Percentiles rank a stretch among this genome's conserved stretches.
Conservation (phyloP, 441 rosid genomes). For the Breynia disticha region DNA sequence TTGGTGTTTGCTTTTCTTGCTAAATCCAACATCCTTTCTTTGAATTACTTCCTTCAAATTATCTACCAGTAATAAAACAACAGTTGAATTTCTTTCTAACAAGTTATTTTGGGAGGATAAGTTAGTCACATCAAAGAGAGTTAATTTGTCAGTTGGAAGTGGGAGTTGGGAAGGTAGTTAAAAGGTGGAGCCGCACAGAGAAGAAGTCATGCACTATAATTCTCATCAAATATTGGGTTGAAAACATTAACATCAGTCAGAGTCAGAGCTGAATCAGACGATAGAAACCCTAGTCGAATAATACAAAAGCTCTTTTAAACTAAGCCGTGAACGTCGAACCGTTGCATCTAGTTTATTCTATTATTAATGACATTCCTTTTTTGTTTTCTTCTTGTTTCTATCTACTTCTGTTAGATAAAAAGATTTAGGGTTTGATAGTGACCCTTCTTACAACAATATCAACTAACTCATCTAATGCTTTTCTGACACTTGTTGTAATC, state of each 20-base stretch:
- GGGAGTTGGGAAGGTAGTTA: background rate
- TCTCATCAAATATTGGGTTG: constrained; percentile 8
- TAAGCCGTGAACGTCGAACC: constrained; percentile 27
- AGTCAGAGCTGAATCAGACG: constrained; percentile 29
- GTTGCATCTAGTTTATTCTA: constrained; percentile 17
- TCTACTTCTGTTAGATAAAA: constrained; percentile 9
- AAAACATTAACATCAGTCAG: constrained; percentile 13
- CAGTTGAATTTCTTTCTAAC: background rate
- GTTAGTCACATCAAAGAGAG: background rate
- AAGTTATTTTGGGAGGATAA: background rate
- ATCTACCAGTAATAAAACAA: no score
- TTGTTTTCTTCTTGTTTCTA: constrained; percentile 18
- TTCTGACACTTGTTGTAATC: background rate
- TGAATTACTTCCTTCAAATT: no score
- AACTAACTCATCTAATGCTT: no score
- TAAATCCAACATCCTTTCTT: no score
- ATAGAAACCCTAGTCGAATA: constrained; percentile 15
- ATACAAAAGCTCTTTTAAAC: background rate
- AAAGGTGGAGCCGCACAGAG: background rate
- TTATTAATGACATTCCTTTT: background rate
- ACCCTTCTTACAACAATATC: constrained; percentile 9
- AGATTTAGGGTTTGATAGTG: constrained; percentile 8
- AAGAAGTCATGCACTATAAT: background rate
- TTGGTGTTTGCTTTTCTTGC: no score
- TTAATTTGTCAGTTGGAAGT: background rate